Evolutionary conservation across 306 rosid genomes (phyloP), one percentile per base, ranked within the genome.

Genomic region (Gleditsia sinensis): DNA sequence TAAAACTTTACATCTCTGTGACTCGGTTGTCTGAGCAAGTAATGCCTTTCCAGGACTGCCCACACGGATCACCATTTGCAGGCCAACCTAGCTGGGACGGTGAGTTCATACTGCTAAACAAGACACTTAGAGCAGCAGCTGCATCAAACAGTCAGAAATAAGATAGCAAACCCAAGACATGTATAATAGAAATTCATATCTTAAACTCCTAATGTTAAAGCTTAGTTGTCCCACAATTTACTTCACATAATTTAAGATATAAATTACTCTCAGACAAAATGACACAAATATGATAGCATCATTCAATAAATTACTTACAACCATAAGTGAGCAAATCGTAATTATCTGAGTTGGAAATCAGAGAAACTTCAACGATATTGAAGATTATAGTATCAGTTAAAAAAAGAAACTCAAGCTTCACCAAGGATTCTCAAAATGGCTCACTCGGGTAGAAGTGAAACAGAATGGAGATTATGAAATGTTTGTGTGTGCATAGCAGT

Each of bases 11-110:
- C 98, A 94, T 94, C 72, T 88, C 90, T 1, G 92, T 90, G 69
- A 94, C 90, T 45, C 95, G 90, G 76, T 86, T 78, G 83, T 75
- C 84, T 7, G 89, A 78, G 79, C 98, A 94, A 20, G 77, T 84
- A 70, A 91, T 81, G 59, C 98, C 98, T 81, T 82, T 87, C 98
- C 98, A 94, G 55, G 86, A 72, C 81, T 91, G 97, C 7, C 89
- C 97, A 57, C 98, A 94, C 2, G 98, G 97, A 81, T 94, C 92
- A 57, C 92, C 89, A 63, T 58, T 80, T 76, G 80, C 75, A 67
- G 62, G 86, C 99, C 99, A 94, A 67, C 92, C 88, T 43, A 94
- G 82, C 88, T 87, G 96, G 67, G 89, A 1, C 2, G 90, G 83
- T 19, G 93, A 87, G 64, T 83, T 92, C 74, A 87, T 43, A 77